A percentile compares a stretch with the other conserved stretches of the same genome.
These are phyloP conservation scores for Ustilago crameri DNA, from an alignment of 1,284 basidiomycete species.

Conservation along the genomic window DNA sequence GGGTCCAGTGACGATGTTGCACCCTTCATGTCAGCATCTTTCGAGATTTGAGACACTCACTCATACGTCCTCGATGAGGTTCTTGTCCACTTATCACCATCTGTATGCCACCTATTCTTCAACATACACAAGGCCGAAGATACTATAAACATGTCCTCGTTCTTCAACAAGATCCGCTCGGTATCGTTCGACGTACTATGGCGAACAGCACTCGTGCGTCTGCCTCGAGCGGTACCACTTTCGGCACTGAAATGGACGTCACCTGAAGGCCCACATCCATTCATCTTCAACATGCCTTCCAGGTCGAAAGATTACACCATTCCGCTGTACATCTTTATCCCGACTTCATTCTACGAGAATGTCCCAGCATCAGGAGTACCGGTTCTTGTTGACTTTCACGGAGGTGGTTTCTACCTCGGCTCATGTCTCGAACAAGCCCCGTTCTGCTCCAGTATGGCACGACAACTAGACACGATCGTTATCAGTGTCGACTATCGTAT, in stretches of 20 bases:
- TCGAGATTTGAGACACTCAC: no score
- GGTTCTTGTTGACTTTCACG: slow-evolving; percentile 56
- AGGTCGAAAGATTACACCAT: slow-evolving; percentile 38
- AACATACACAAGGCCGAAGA: no score
- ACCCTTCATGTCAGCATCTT: background rate
- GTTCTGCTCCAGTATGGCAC: slow-evolving; percentile 48
- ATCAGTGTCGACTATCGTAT: slow-evolving; percentile 63
- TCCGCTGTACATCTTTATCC: slow-evolving; percentile 53
- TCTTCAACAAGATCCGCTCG: slow-evolving; percentile 40
- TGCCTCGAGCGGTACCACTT: slow-evolving; percentile 43
- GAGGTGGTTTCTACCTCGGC: slow-evolving; percentile 59
- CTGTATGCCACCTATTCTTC: no score
- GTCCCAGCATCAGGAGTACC: slow-evolving; percentile 26
- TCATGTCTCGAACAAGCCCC: slow-evolving; percentile 54
- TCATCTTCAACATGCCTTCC: slow-evolving; percentile 48
- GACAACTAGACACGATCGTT: slow-evolving; percentile 35
- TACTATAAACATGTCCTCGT: slow-evolving; percentile 32
- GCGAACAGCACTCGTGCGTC: slow-evolving; percentile 43
- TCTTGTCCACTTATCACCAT: no score
- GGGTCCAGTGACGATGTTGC: slow-evolving; percentile 4
- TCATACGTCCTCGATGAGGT: no score
- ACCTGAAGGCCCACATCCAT: slow-evolving; percentile 49
- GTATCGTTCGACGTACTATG: slow-evolving; percentile 44
- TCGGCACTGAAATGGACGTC: slow-evolving; percentile 45
- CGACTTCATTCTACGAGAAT: slow-evolving; percentile 22